These are phyloP conservation scores for Pochonia chlamydosporia DNA, from an alignment of 2,329 filamentous ascomycete genomes.

Conservation along the genomic window DNA sequence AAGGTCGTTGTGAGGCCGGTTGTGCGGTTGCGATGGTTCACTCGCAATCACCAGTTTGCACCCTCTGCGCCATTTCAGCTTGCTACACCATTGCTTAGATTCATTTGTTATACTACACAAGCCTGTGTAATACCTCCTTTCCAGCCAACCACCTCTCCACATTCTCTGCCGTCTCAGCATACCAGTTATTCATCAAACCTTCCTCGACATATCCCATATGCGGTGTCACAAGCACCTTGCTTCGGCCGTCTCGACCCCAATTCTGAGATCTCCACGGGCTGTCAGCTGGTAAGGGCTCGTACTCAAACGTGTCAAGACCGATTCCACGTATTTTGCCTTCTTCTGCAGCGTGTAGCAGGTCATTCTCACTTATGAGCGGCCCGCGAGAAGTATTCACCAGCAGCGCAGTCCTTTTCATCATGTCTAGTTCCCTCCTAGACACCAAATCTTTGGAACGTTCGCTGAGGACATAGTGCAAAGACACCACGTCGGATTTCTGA, in stretches of 20 bases:
- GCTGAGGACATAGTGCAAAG: constrained; percentile 62
- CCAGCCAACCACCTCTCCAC: constrained; percentile 43
- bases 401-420: constrained; percentile 56
- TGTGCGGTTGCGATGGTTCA: too few species aligned
- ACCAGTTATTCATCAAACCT: constrained; percentile 59
- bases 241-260: constrained; percentile 57
- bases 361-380: constrained; percentile 60
- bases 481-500: constrained; percentile 55
- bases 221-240: constrained; percentile 58
- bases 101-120: too few species aligned
- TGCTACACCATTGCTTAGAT: too few species aligned
- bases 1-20: too few species aligned
- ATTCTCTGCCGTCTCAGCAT: constrained; percentile 60
- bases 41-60: too few species aligned
- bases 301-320: constrained; percentile 68
- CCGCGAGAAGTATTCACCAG: constrained; percentile 70
- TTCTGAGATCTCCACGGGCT: constrained; percentile 60
- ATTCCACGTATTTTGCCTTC: constrained; percentile 52
- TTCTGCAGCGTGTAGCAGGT: constrained; percentile 53
- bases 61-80: too few species aligned
- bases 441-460: constrained; percentile 58
- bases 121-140: constrained; percentile 14
- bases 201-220: constrained; percentile 72
- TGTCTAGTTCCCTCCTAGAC: constrained; percentile 45
- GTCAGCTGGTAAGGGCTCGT: constrained; percentile 61